Conservation (phyloP, 306 rosid species). For the Vigna trinervia region DNA sequence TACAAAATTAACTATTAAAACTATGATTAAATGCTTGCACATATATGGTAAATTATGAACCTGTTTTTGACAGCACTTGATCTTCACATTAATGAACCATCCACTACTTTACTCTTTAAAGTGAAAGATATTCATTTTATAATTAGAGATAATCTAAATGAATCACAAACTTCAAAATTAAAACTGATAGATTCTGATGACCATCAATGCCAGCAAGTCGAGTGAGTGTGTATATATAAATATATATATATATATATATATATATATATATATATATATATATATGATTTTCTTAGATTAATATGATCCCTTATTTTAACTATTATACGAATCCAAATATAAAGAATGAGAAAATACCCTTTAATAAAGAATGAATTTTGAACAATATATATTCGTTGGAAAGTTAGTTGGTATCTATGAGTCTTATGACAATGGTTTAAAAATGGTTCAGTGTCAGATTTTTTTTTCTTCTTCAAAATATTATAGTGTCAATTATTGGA, state of each 20-base stretch:
- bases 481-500: conserved; percentile 3
- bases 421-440: not conserved
- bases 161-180: not conserved
- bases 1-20: not conserved
- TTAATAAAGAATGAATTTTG: conserved; percentile 2
- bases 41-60: not conserved
- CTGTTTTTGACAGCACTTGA: not conserved
- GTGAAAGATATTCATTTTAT: not conserved
- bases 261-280: not conserved
- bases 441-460: conserved; percentile 6
- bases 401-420: not conserved
- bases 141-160: not conserved
- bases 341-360: not conserved
- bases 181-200: conserved; percentile 20
- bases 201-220: conserved; percentile 31
- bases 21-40: not conserved
- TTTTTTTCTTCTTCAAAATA: not conserved
- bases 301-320: conserved; percentile 1
- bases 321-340: conserved; percentile 16
- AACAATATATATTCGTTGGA: conserved; percentile 14
- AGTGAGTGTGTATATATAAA: no score
- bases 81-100: not conserved
- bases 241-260: no score
- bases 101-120: not conserved
- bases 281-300: conserved; percentile 23